These are phyloP conservation scores for Endogone sp. DNA, from an alignment of 192 early-diverging fungal species.

Conservation along the genomic window DNA sequence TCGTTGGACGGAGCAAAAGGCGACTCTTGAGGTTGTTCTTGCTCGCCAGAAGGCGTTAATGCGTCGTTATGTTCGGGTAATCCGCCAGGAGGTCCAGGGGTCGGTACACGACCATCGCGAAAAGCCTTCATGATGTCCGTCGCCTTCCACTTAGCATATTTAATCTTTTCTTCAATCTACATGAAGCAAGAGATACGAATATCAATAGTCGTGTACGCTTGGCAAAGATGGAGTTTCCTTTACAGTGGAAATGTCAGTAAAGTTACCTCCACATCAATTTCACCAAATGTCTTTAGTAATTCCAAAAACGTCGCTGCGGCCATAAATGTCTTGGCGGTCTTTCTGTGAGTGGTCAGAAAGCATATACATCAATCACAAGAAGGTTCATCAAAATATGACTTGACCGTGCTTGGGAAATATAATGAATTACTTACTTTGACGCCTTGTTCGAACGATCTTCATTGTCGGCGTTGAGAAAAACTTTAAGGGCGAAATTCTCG, in stretches of 20 bases:
- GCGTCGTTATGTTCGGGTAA: not conserved
- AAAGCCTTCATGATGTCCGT: constrained; percentile 90
- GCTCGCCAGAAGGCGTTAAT: not conserved
- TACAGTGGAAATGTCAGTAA: not conserved
- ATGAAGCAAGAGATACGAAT: not conserved
- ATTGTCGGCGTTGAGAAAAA: constrained; percentile 88
- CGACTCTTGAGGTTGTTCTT: constrained; percentile 4
- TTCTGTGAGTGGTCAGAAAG: constrained; percentile 43
- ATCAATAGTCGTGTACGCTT: too few species aligned
- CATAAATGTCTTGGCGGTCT: constrained; percentile 87
- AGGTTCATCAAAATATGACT: too few species aligned
- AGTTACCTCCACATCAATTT: constrained; percentile 56
- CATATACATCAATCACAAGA: not conserved
- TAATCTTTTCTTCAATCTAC: constrained; percentile 85
- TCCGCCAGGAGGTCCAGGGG: constrained; percentile 48
- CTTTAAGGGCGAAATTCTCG: constrained; percentile 84
- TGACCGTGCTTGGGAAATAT: too few species aligned
- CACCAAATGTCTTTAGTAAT: constrained; percentile 78
- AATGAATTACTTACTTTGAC: constrained; percentile 56
- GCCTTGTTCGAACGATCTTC: constrained; percentile 84
- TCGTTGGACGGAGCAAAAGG: not conserved
- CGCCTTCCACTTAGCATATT: constrained; percentile 95
- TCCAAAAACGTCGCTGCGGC: constrained; percentile 90
- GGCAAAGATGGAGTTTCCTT: not conserved
- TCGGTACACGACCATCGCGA: constrained; percentile 75